Percentiles rank a stretch among this genome's conserved stretches.
These are phyloP conservation scores for Botrytis fragariae DNA, from an alignment of 2,329 filamentous ascomycete species.

Conservation along the genomic window DNA sequence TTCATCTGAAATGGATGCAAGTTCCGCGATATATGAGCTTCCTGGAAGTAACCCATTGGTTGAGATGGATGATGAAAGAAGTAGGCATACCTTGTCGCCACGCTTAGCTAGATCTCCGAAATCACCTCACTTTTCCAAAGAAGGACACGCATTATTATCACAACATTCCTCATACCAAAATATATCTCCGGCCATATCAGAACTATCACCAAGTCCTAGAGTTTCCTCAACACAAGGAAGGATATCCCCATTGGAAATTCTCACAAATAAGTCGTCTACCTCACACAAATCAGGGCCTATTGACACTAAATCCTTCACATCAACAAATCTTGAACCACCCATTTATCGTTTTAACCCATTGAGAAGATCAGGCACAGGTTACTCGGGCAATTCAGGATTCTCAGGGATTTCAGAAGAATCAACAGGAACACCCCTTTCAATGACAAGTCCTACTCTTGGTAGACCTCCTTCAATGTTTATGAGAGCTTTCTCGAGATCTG, in stretches of 20 bases:
- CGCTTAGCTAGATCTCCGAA: neutral
- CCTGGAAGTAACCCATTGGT: neutral
- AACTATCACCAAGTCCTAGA: neutral
- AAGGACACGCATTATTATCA: neutral
- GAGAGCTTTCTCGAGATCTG: neutral
- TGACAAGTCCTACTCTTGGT: neutral
- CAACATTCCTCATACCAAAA: neutral
- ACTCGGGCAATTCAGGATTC: neutral
- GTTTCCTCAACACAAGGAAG: neutral
- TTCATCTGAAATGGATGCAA: slow-evolving; percentile 1
- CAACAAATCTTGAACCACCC: neutral
- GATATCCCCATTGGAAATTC: neutral
- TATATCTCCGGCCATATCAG: neutral
- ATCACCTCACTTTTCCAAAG: neutral
- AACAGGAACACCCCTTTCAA: neutral
- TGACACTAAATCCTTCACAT: neutral
- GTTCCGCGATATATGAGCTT: slow-evolving; percentile 2
- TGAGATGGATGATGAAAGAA: slow-evolving; percentile 11
- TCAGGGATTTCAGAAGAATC: neutral
- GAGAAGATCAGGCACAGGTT: neutral
- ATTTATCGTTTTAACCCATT: neutral
- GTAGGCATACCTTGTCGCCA: neutral
- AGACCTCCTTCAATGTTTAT: neutral
- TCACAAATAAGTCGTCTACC: neutral
- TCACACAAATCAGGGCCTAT: neutral